Evolutionary conservation across 768 basidiomycete genomes (phyloP).

Genomic region (Coprinopsis sp.): DNA sequence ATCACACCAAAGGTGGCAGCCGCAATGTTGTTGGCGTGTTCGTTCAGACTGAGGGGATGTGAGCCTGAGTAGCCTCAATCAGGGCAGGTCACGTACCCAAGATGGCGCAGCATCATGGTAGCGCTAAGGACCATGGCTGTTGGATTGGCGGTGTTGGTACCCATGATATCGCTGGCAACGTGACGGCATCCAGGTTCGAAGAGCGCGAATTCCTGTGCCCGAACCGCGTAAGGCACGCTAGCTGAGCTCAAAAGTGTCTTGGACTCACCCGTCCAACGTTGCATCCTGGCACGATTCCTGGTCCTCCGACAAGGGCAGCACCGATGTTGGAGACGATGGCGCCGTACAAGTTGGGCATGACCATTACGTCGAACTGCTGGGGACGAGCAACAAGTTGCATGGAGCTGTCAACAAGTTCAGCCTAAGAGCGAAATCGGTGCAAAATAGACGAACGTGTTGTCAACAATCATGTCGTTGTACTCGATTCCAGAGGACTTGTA

Average conservation of each 20-base stretch:
- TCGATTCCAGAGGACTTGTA: conserved; percentile 90
- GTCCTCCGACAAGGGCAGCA: conserved; percentile 96
- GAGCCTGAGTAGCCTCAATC: conserved; percentile 6
- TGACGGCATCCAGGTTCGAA: conserved; percentile 99
- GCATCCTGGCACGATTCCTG: conserved; percentile 96
- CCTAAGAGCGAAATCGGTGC: conserved; percentile 1
- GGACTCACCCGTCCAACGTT: conserved; percentile 83
- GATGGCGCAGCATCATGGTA: conserved; percentile 96
- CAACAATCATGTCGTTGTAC: conserved; percentile 98
- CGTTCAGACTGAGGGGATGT: conserved; percentile 61
- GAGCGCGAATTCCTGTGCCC: conserved; percentile 91
- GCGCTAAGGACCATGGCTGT: conserved; percentile 96
- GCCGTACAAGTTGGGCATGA: conserved; percentile 97
- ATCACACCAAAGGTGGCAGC: conserved; percentile 91
- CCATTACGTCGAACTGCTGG: conserved; percentile 98
- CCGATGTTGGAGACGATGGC: conserved; percentile 98
- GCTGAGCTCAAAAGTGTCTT: not conserved
- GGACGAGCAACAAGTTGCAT: conserved; percentile 99
- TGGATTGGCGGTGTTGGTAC: conserved; percentile 93
- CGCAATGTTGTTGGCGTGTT: conserved; percentile 91
- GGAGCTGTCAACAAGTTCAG: conserved; percentile 47
- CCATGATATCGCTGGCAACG: conserved; percentile 94
- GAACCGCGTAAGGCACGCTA: conserved; percentile 13
- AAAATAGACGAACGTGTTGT: conserved; percentile 81
- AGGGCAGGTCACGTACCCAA: conserved; percentile 58